Evolutionary conservation across 140 eudicot genomes (phyloP).

Genomic region (Ambrosia hybrid): DNA sequence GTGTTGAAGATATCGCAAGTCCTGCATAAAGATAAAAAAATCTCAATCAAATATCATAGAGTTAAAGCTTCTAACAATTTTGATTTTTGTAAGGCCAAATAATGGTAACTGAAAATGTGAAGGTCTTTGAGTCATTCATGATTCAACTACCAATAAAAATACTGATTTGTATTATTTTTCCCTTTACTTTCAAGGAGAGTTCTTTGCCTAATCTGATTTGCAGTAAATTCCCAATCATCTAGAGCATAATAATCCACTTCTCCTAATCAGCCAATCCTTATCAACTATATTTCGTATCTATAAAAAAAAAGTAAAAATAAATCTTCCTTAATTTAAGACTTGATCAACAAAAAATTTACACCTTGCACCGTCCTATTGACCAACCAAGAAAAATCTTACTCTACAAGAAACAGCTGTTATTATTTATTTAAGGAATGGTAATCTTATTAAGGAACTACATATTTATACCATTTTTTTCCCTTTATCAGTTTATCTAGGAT

Average conservation of each 20-base stretch:
- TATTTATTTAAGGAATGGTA: not conserved
- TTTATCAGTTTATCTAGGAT: no score
- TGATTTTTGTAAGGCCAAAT: not conserved
- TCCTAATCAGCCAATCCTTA: conserved; percentile 1
- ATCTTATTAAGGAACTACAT: not conserved
- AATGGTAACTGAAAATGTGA: no score
- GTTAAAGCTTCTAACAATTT: not conserved
- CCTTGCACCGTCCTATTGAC: conserved; percentile 1
- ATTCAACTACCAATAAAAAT: no score
- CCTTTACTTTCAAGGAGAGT: not conserved
- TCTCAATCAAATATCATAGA: conserved; percentile 12
- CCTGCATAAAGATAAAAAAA: conserved; percentile 21
- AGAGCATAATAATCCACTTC: not conserved
- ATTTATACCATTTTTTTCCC: not conserved
- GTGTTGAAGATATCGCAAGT: conserved; percentile 23
- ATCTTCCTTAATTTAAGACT: not conserved
- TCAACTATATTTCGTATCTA: not conserved
- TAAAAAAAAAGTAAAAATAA: not conserved
- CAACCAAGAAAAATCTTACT: not conserved
- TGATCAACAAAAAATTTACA: conserved; percentile 1
- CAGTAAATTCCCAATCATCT: not conserved
- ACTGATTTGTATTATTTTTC: no score
- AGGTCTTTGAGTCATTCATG: no score
- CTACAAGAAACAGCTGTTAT: not conserved
- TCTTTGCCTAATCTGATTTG: not conserved